phyloP scores from a whole-genome alignment of 129 eudicot species.

The Flaveria robusta region DNA sequence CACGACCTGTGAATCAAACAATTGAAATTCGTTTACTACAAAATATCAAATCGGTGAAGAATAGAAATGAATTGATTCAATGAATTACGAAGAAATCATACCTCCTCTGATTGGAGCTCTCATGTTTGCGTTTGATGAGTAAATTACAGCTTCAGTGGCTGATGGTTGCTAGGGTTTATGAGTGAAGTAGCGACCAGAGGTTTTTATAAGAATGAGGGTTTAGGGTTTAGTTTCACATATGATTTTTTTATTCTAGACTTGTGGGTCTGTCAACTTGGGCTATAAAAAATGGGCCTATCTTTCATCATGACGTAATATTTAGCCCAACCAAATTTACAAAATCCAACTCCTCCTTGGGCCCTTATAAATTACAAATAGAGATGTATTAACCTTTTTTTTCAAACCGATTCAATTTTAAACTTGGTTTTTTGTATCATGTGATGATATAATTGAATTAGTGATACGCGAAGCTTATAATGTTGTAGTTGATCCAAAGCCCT shows the following conservation, averaged over 20 bases:
- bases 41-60: background rate
- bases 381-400: too few species aligned
- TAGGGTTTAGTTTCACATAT: conserved; percentile 8
- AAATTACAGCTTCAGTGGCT: background rate
- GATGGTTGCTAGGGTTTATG: conserved; percentile 36
- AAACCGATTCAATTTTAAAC: too few species aligned
- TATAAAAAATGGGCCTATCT: background rate
- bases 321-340: too few species aligned
- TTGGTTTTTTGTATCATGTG: too few species aligned
- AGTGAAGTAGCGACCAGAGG: background rate
- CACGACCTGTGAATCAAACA: conserved; percentile 44
- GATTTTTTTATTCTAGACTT: background rate
- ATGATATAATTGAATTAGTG: too few species aligned
- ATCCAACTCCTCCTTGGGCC: too few species aligned
- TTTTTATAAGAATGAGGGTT: conserved; percentile 23
- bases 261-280: background rate
- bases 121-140: conserved; percentile 8
- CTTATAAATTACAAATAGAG: too few species aligned
- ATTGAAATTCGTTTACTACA: background rate
- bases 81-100: background rate
- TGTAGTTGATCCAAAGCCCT: too few species aligned
- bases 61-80: background rate
- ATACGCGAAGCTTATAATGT: too few species aligned
- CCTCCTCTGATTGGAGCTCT: conserved; percentile 45
- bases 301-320: too few species aligned